phyloP scores from a whole-genome alignment of 768 basidiomycete species.

The Termitomyces sp. region DNA sequence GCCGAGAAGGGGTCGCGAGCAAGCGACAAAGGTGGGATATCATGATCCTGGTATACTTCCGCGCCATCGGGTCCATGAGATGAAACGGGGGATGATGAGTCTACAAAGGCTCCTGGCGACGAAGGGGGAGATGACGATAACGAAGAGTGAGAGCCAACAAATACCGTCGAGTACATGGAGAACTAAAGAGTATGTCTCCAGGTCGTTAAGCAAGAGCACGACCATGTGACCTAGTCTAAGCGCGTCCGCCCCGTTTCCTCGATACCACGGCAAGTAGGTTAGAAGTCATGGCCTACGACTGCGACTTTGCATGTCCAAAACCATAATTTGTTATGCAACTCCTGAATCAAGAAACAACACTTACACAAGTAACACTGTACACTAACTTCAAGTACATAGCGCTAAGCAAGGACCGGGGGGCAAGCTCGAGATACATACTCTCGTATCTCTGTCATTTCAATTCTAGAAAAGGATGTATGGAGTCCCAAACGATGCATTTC shows the following conservation, averaged over 20 bases:
- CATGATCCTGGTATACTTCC: slow-evolving; percentile 9
- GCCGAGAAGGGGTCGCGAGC: slow-evolving; percentile 47
- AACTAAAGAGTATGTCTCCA: not conserved
- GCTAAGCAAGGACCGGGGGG: too few relatives aligned
- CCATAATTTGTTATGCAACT: too few relatives aligned
- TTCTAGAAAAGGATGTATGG: too few relatives aligned
- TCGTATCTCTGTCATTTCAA: too few relatives aligned
- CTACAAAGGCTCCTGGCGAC: slow-evolving; percentile 31
- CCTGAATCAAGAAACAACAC: too few relatives aligned
- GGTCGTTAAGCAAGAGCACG: slow-evolving; percentile 7
- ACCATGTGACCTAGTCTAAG: slow-evolving; percentile 17
- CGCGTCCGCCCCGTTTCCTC: too few relatives aligned
- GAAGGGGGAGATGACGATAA: slow-evolving; percentile 47
- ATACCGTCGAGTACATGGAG: slow-evolving; percentile 11
- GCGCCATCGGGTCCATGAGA: slow-evolving; percentile 21
- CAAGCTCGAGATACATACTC: too few relatives aligned
- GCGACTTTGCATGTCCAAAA: too few relatives aligned
- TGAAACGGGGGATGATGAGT: slow-evolving; percentile 24
- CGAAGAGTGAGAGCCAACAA: slow-evolving; percentile 16
- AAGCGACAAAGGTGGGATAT: slow-evolving; percentile 11
- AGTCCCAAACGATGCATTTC: not conserved
- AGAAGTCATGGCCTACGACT: too few relatives aligned
- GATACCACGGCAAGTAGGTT: too few relatives aligned
- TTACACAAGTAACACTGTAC: too few relatives aligned
- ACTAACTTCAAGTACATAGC: too few relatives aligned